Evolutionary conservation across 768 basidiomycete genomes (phyloP), one percentile per base, ranked within the genome.

Genomic region (Tricholoma furcatifolium): DNA sequence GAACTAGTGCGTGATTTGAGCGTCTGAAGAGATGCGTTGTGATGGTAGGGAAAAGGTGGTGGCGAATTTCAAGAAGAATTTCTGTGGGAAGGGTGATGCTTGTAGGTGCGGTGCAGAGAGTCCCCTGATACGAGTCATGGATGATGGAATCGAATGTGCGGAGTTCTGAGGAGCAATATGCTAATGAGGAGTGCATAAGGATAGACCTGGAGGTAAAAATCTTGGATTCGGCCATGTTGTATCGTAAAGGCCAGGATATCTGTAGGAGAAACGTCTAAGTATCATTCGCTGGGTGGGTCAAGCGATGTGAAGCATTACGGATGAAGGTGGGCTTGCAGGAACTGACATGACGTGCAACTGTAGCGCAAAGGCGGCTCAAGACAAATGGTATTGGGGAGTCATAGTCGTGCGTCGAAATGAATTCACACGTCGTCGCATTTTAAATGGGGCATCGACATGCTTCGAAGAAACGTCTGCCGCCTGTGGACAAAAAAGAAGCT

Each of bases 121-220:
- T 52, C 31, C 53, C 55, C n/a, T 39, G 34, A 34, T 38, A 53
- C 5, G 61, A 55, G 14, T 46, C 40, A 14, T 45, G 61, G 45
- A 77, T 71, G 59, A 74, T 63, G 4, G 63, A 55, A 58, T 80
- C 77, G 51, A 80, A 56, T 12, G 76, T 68, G 43, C 64, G 67
- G 58, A 83, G 60, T 61, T 79, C 67, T 8, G 74, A 74, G 35
- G 82, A 79, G 20, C 77, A 51, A 51, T 70, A 58, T 15, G 82
- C 78, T 55, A 85, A 78, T 47, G 76, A 64, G 15, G 82, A 75
- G 54, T 85, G 82, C 57, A 76, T 70, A 43, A 85, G 74, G 4
- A 71, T 67, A 0, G 74, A 74, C 52, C 72, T 74, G 31, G 77
- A 73, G 1, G 69, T 71, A 48, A 54, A 65, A 48, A 80, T 53